phyloP scores from a whole-genome alignment of 2,329 filamentous ascomycete genomes.

The Exophiala calicioides region DNA sequence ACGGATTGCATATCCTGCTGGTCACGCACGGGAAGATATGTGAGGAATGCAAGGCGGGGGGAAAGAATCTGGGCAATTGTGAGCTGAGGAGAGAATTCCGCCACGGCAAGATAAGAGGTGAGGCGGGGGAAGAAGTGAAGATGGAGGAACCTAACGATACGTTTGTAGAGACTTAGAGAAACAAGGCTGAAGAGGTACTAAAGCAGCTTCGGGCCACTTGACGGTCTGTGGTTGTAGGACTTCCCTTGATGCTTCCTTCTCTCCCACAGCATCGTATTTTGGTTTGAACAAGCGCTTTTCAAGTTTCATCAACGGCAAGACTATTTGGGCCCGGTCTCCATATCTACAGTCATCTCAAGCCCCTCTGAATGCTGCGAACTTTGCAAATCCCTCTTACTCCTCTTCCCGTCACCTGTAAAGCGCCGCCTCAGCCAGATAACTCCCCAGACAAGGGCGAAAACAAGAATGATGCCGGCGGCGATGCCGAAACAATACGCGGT shows the following conservation, averaged over 20 bases:
- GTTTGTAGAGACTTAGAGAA: constrained; percentile 18
- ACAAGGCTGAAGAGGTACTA: not conserved
- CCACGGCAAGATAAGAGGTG: constrained; percentile 62
- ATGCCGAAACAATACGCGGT: constrained; percentile 66
- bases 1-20: constrained; percentile 62
- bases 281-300: too few relatives aligned
- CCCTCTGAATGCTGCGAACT: constrained; percentile 10
- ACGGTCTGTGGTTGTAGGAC: too few relatives aligned
- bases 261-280: too few relatives aligned
- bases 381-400: constrained; percentile 16
- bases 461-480: constrained; percentile 54
- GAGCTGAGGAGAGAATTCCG: constrained; percentile 63
- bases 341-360: constrained; percentile 14
- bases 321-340: too few relatives aligned
- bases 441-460: constrained; percentile 55
- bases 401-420: constrained; percentile 33
- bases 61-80: constrained; percentile 61
- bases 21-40: constrained; percentile 65
- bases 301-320: too few relatives aligned
- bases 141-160: constrained; percentile 43
- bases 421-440: constrained; percentile 57
- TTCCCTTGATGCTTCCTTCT: too few relatives aligned
- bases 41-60: constrained; percentile 58
- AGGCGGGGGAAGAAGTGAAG: constrained; percentile 61
- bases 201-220: too few relatives aligned